These are phyloP conservation scores for Beauveria scarabaeidicola DNA, from an alignment of 2,329 filamentous ascomycete species.

Conservation along the genomic window DNA sequence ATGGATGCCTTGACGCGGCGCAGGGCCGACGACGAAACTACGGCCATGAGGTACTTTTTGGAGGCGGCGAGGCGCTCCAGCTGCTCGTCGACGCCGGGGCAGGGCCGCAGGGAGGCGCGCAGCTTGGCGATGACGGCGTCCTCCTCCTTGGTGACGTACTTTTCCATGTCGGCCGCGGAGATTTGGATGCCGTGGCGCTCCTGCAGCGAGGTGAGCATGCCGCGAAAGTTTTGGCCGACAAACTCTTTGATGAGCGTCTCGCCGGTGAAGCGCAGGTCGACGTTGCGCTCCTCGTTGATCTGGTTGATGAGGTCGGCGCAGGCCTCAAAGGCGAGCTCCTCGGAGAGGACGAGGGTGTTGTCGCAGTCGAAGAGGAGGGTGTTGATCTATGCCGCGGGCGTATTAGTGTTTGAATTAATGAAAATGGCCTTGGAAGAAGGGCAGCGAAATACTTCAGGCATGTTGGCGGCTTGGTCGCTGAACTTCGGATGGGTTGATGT, in stretches of 20 bases:
- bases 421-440: not conserved
- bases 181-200: slow-evolving; percentile 68
- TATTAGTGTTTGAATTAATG: not conserved
- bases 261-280: slow-evolving; percentile 65
- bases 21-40: slow-evolving; percentile 74
- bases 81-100: slow-evolving; percentile 58
- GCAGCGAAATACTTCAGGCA: slow-evolving; percentile 7
- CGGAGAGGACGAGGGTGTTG: slow-evolving; percentile 90
- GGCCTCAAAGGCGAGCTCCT: slow-evolving; percentile 84
- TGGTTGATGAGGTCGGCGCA: slow-evolving; percentile 85
- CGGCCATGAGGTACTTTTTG: slow-evolving; percentile 63
- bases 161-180: slow-evolving; percentile 57
- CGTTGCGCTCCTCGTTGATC: slow-evolving; percentile 60
- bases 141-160: slow-evolving; percentile 69
- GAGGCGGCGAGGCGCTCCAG: slow-evolving; percentile 54
- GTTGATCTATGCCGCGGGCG: slow-evolving; percentile 39
- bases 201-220: slow-evolving; percentile 75
- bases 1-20: slow-evolving; percentile 70
- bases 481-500: not conserved
- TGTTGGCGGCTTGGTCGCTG: slow-evolving; percentile 2
- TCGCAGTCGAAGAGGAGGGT: slow-evolving; percentile 70
- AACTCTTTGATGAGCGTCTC: slow-evolving; percentile 75
- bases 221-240: slow-evolving; percentile 89
- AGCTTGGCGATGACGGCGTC: slow-evolving; percentile 78
- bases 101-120: slow-evolving; percentile 56